Base-by-base conservation (phyloP, 1,284 basidiomycete species). In the Boletellus sp. region DNA sequence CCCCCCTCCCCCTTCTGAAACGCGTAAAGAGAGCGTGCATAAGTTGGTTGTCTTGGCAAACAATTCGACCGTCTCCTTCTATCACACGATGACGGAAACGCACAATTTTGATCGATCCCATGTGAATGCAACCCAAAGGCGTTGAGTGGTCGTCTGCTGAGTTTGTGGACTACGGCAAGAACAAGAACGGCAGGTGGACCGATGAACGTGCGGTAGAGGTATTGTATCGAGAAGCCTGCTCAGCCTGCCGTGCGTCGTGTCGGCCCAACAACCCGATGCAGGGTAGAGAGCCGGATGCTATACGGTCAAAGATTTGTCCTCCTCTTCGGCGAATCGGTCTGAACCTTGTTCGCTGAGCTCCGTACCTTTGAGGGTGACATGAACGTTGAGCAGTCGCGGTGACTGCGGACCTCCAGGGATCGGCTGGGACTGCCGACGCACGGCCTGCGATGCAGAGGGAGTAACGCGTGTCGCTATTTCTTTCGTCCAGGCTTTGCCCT, bases 401-500 rank as follows among this genome's bases (percentile, higher is more conserved):
- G 47, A 42, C 1, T 35, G 52, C 2, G 51, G 10, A n/a, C 1
- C 16, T 13, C 3, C 1, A 11, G 36, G 21, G 8, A 19, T 8
- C 2, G 32, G 54, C 2, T 41, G 50, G 15, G 63, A 55, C 13
- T 50, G 1, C 33, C 51, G 54, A 35, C 46, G 63, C 46, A 57
- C 39, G 22, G n/a, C 45, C 16, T 56, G 43, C 12, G 61, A 51
- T 33, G 4, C 26, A 0, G 53, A 47, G 11, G 47, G 44, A 0
- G 30, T 35, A 37, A 43, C 38, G n/a, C 53, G 58, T 18, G 57
- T 51, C 7, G 56, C 50, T 37, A 54, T 36, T 1, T 66, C 56
- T n/a, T 7, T 51, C 7, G 56, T 45, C 65, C 68, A 66, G 4
- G 65, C 66, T 40, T 66, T 70, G 18, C 65, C 67, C 44, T 68